Base-by-base conservation (phyloP, 2,329 filamentous ascomycete genomes). In the Cladobotryum protrusum region DNA sequence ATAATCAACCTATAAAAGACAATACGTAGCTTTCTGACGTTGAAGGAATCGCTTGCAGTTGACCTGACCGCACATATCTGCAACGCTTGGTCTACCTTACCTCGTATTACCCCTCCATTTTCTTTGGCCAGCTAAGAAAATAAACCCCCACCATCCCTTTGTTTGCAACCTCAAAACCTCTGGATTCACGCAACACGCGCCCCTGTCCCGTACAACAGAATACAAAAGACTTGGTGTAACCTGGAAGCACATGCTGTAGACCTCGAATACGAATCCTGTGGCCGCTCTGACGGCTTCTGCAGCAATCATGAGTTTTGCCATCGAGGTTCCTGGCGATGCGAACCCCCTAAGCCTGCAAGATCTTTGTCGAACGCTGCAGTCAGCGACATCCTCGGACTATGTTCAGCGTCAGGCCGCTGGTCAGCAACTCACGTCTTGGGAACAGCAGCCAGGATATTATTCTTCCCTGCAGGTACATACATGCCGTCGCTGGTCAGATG, bases 281-380 rank as follows among this genome's bases (percentile, higher is more conserved):
- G 42, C 43, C 42, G 39, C 37, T 37, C 47, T 51, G 58, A 57
- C 53, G 44, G 49, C 49, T 33, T 40, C 40, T 34, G 45, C 40
- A 47, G 33, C 49, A 52, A 64, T 53, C 61, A 89, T 89, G 85
- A 81, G 75, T 64, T 85, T 85, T 66, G 70, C 79, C 53, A 82
- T 95, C 63, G 89, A 95, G 72, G 83, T 89, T 52, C 79, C 87
- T 6, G 90, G 87, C 56, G 89, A 93, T 71, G 86, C 89, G 41
- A 89, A 77, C 58, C 86, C 87, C 48, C 72, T 91, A 55, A 82
- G 68, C 52, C 67, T 78, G 51, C 73, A 78, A 52, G 79, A 83
- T 63, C 77, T 91, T 20, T 82, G 81, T 61, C 78, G 79, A 55
- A 78, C 79, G 11, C 72, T 91, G 48, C 72, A 82, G 53, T 73